Conservation (phyloP, 805 yeast species). For the Teunomyces stri region DNA sequence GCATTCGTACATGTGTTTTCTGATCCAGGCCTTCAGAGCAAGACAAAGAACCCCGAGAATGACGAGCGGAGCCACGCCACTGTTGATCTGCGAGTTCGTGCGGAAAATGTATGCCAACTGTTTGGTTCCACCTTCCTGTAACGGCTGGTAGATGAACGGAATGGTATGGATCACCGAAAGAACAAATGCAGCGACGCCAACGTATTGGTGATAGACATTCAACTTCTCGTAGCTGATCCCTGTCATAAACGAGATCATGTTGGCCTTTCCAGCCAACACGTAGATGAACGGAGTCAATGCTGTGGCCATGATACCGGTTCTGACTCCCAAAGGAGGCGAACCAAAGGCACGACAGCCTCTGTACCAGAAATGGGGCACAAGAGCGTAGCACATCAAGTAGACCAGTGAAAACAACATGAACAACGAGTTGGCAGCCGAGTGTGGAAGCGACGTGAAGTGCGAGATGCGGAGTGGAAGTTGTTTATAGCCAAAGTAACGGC, state of each 20-base stretch:
- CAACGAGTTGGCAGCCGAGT: constrained; percentile 35
- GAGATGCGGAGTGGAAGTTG: constrained; percentile 25
- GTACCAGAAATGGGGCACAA: constrained; percentile 50
- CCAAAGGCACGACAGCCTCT: constrained; percentile 55
- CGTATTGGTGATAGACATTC: constrained; percentile 50
- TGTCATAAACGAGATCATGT: constrained; percentile 46
- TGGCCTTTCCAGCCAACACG: constrained; percentile 52
- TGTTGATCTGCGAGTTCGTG: constrained; percentile 22
- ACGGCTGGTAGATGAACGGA: constrained; percentile 47
- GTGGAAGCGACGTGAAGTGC: constrained; percentile 30
- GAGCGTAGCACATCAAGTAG: constrained; percentile 37
- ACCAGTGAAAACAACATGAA: constrained; percentile 33
- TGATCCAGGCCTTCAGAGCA: constrained; percentile 38
- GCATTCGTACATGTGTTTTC: constrained; percentile 44
- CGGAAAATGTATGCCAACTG: constrained; percentile 14
- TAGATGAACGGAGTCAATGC: constrained; percentile 52
- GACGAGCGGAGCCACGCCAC: constrained; percentile 51
- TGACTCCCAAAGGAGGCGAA: constrained; percentile 54
- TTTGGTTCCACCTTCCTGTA: constrained; percentile 48
- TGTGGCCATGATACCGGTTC: constrained; percentile 51
- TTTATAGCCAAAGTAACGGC: constrained; percentile 33
- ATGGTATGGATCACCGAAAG: constrained; percentile 49
- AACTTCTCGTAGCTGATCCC: constrained; percentile 57
- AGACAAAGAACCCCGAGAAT: constrained; percentile 44
- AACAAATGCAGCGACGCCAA: constrained; percentile 40